A percentile compares a stretch with the other conserved stretches of the same genome.
These are phyloP conservation scores for Peniophora sp. DNA, from an alignment of 1,284 basidiomycete genomes.

Conservation along the genomic window DNA sequence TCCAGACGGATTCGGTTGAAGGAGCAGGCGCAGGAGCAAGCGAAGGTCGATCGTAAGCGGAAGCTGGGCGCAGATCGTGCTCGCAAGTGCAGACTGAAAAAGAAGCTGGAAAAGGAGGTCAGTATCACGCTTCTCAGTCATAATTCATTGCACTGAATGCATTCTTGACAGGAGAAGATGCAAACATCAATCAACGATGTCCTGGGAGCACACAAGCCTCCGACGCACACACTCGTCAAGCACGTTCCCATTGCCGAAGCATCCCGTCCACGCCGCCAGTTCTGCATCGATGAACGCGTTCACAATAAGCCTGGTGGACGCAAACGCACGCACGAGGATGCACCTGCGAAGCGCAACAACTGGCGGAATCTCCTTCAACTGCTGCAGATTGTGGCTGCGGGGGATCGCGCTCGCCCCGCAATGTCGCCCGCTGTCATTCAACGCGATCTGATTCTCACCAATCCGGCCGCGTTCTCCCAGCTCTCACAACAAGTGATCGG, in stretches of 20 bases:
- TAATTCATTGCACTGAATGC: too few species aligned
- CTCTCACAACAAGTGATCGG: neutral
- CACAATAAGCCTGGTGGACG: neutral
- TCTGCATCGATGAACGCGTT: neutral
- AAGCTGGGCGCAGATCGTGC: too few species aligned
- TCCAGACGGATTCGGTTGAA: too few species aligned
- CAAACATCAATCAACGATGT: neutral
- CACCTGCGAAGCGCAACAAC: neutral
- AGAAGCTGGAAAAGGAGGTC: too few species aligned
- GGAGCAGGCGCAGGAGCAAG: too few species aligned
- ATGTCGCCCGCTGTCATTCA: neutral
- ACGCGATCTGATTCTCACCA: neutral
- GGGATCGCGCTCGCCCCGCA: neutral
- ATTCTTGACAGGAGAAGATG: too few species aligned
- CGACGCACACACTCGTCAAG: neutral
- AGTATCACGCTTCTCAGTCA: too few species aligned
- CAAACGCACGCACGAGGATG: neutral
- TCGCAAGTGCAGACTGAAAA: too few species aligned
- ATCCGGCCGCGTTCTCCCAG: neutral
- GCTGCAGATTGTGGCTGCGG: neutral
- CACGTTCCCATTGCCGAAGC: neutral
- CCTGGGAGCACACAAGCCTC: neutral
- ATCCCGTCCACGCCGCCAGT: neutral
- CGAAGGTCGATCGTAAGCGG: too few species aligned
- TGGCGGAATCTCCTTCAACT: neutral